Base-by-base conservation (phyloP, 352 stramenopile genomes). In the Phytophthora boehmeriae region DNA sequence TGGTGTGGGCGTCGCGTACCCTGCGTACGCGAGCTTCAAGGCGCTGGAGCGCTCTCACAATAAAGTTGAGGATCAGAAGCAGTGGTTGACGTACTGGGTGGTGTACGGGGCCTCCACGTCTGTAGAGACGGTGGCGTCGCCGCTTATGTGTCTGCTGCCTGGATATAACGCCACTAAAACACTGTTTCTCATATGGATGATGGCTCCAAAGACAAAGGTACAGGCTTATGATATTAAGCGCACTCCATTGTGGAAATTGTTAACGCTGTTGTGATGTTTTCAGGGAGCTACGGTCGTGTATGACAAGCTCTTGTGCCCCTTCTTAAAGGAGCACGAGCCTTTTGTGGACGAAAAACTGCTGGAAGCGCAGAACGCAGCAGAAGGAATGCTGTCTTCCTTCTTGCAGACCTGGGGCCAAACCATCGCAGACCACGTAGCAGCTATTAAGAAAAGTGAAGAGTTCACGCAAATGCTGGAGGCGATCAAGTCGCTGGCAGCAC, bases 141-240 rank as follows among this genome's bases (percentile, higher is more conserved):
- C 72, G 19, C 58, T 90, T 45, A 52, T 86, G 32, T 68, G 62
- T 27, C 86, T 85, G 59, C 86, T 99, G 55, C 96, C 96, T 1
- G 97, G 97, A 48, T 99, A 98, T 73, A 98, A 97, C 66, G 53
- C 96, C 4, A 91, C 96, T 68, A 99, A 98, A 76, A 83, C 97
- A 55, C 85, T 96, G 19, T 98, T 99, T 63, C 85, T 99, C 46
- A 79, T 98, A 45, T 98, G 95, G 95, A 88, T 97, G 58, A 98
- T 99, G 88, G 73, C 98, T 23, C 95, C 93, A 5, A 89, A 97
- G 76, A 97, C 94, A 19, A 83, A 78, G 68, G 65, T 92, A 71
- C 25, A 30, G 25, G 3, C 25, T 30, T 8, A 3, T 6, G 6
- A 6, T 27, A 17, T 32, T 16, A 5, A 2, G 25, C 16, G 25